phyloP scores from a whole-genome alignment of 202 grass and related monocot species.

The Cymbopogon flexuosus region DNA sequence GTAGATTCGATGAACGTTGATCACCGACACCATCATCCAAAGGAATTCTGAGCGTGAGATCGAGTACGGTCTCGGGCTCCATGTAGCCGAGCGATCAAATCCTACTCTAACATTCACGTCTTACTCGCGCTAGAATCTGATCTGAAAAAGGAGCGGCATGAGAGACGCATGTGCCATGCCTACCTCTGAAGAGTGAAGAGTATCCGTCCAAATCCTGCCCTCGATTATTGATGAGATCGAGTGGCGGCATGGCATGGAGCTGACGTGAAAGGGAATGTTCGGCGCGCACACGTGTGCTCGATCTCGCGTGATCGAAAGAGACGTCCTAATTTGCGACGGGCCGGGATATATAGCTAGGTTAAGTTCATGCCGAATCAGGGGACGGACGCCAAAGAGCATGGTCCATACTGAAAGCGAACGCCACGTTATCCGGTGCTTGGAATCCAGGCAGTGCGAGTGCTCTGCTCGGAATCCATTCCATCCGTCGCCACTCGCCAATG shows the following conservation, averaged over 20 bases:
- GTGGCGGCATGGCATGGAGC: not conserved
- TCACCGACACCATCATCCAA: too few species aligned
- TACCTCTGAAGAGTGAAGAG: not conserved
- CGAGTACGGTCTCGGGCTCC: not conserved
- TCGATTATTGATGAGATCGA: slow-evolving; percentile 8
- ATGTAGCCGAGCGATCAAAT: not conserved
- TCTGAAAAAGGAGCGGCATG: slow-evolving; percentile 6
- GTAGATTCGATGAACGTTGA: not conserved
- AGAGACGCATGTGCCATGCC: slow-evolving; percentile 5
- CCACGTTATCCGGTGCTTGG: slow-evolving; percentile 8
- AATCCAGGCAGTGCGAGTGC: not conserved
- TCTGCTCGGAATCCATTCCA: not conserved
- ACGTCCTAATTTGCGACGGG: not conserved
- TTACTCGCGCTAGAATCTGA: not conserved
- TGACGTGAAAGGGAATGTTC: slow-evolving; percentile 35
- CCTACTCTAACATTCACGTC: not conserved
- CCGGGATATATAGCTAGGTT: not conserved
- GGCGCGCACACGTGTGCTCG: slow-evolving; percentile 25
- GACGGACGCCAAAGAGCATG: not conserved
- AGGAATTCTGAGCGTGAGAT: not conserved
- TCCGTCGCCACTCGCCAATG: too few species aligned
- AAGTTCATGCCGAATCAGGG: not conserved
- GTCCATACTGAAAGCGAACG: slow-evolving; percentile 26
- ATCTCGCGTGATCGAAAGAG: slow-evolving; percentile 26
- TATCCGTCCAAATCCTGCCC: not conserved